Evolutionary conservation across 129 eudicot genomes (phyloP).

Genomic region (Apium graveolens): DNA sequence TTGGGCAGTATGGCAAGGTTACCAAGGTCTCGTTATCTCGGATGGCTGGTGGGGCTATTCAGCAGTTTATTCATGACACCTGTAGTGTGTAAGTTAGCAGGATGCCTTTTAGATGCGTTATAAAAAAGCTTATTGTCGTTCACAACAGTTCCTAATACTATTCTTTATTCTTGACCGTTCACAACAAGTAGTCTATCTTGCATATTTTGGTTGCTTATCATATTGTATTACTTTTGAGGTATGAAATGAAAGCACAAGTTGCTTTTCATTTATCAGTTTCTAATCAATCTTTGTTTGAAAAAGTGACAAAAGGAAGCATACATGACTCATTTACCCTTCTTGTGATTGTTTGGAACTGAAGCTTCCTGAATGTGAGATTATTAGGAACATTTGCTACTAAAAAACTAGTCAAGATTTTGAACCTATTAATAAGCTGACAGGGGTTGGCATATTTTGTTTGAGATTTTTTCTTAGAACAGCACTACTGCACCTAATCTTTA

Average conservation of each 20-base stretch:
- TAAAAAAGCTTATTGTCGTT: neutral
- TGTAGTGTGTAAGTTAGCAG: slow-evolving; percentile 71
- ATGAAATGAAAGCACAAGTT: neutral
- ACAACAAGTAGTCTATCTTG: neutral
- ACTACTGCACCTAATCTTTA: neutral
- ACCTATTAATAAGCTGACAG: neutral
- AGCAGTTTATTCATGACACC: slow-evolving; percentile 69
- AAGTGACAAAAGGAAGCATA: neutral
- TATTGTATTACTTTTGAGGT: neutral
- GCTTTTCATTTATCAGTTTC: neutral
- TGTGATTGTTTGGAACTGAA: neutral
- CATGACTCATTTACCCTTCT: neutral
- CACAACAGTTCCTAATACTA: neutral
- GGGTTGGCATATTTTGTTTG: neutral
- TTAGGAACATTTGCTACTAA: neutral
- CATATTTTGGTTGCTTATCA: neutral
- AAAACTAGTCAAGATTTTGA: neutral
- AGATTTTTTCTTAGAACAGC: neutral
- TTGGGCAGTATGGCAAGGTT: slow-evolving; percentile 85
- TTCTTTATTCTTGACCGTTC: neutral
- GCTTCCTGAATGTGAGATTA: neutral
- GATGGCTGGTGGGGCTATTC: slow-evolving; percentile 80
- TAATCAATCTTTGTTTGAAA: neutral
- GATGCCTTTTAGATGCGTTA: neutral
- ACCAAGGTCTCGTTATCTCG: slow-evolving; percentile 73